Evolutionary conservation across 1,139 yeast genomes (phyloP), one percentile per base, ranked within the genome.

Genomic region (Lodderomyces metapsilosis): DNA sequence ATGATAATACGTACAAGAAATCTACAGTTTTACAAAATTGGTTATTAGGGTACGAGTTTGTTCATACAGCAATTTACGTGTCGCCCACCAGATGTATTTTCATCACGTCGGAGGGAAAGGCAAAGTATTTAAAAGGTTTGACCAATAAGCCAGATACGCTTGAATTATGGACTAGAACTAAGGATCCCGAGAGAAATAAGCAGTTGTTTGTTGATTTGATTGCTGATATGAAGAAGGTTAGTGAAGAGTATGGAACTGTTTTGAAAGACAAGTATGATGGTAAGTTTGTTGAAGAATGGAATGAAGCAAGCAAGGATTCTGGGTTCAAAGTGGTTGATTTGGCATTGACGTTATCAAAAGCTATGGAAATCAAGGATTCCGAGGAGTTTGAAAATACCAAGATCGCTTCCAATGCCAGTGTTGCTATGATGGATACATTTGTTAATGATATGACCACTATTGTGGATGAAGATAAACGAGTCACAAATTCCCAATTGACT

Each of bases 31-130:
- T 91, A 38, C 98, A 91, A 60, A 85, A 85, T 39, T 92, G 98
- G 98, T 70, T 92, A 45, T 69, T 92, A 45, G 97, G 98, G 5
- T 92, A 91, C 59, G 98, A 94, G 59, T 91, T 92, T 58, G 95
- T 96, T 17, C 94, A 95, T 43, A 89, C 98, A 1, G 83, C 82
- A 34, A 65, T 92, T 45, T 80, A 76, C 40, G 68, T 91, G 46
- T 78, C 87, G 5, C 74, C 76, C 42, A 77, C 77, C 36, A 80
- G 80, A 53, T 70, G 83, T 38, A 66, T 80, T 12, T 71, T 92
- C 45, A 74, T 91, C 45, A 91, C 98, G 0, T 83, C 94, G 28
- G 84, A 82, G 41, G 88, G 89, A n/a, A 91, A 91, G 56, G 89
- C 95, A 39, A 87, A 84, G 59, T 85, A 89, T 64, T 68, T 91